Conservation (phyloP, 805 yeast genomes). For the Monosporozyma siamensis region DNA sequence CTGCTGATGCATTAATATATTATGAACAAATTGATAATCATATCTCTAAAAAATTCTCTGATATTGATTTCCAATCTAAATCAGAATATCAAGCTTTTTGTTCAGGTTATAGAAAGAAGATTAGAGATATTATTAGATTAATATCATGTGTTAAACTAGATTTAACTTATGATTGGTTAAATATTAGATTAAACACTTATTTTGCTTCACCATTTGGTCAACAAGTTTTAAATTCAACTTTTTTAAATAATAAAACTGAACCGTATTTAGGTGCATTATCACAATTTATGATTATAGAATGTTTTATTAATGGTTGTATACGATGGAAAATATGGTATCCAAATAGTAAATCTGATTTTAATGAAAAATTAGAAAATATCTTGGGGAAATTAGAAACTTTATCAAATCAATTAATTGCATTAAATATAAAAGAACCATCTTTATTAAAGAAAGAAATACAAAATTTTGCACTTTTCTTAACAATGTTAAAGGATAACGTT, state of each 20-base stretch:
- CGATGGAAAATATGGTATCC: constrained; percentile 92
- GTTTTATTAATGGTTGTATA: constrained; percentile 83
- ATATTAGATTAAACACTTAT: constrained; percentile 57
- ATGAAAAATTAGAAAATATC: constrained; percentile 43
- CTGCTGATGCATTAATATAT: constrained; percentile 70
- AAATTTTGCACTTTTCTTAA: constrained; percentile 88
- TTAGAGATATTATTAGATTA: constrained; percentile 85
- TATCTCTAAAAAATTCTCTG: constrained; percentile 55
- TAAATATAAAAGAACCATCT: constrained; percentile 72
- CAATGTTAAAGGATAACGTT: constrained; percentile 71
- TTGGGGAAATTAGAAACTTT: constrained; percentile 53
- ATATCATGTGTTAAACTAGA: constrained; percentile 79
- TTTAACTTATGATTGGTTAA: constrained; percentile 75
- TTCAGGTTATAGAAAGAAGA: constrained; percentile 67
- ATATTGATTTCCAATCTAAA: constrained; percentile 79
- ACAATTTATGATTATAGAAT: constrained; percentile 79
- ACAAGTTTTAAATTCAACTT: constrained; percentile 46
- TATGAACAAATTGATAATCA: constrained; percentile 63
- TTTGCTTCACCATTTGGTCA: constrained; percentile 64
- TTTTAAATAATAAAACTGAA: constrained; percentile 48
- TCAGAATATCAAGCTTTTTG: constrained; percentile 73
- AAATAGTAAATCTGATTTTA: constrained; percentile 28
- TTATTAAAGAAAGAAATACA: constrained; percentile 79
- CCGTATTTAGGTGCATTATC: constrained; percentile 70
- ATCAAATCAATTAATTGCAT: constrained; percentile 64